Percentiles rank a stretch among this genome's conserved stretches.
Evolutionary conservation across 2,329 filamentous ascomycete species (phyloP).

Genomic region (Colletotrichum kahawae): DNA sequence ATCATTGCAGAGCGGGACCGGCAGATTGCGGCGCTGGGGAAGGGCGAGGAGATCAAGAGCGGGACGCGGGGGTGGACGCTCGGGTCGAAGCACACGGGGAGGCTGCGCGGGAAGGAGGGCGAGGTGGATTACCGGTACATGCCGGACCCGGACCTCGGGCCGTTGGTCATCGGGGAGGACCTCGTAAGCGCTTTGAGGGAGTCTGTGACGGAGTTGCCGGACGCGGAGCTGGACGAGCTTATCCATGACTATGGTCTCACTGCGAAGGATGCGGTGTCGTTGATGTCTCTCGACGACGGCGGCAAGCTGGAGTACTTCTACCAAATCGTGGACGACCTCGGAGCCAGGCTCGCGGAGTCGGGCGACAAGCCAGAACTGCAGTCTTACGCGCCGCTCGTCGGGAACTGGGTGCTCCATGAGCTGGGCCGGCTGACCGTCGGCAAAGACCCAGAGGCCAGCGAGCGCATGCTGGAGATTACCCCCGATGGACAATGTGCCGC

Average conservation of each 20-base stretch:
- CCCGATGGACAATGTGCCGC: slow-evolving; percentile 51
- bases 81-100: slow-evolving; percentile 79
- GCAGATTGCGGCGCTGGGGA: slow-evolving; percentile 81
- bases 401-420: slow-evolving; percentile 77
- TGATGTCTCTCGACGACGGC: slow-evolving; percentile 79
- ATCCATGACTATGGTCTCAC: slow-evolving; percentile 70
- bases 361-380: slow-evolving; percentile 29
- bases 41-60: slow-evolving; percentile 75
- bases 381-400: slow-evolving; percentile 51
- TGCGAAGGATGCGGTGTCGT: slow-evolving; percentile 80
- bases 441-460: slow-evolving; percentile 32
- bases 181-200: slow-evolving; percentile 68
- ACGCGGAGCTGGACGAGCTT: slow-evolving; percentile 69
- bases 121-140: slow-evolving; percentile 98
- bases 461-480: slow-evolving; percentile 39
- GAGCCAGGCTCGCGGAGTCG: slow-evolving; percentile 27
- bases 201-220: slow-evolving; percentile 74
- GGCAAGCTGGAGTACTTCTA: slow-evolving; percentile 84
- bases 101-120: slow-evolving; percentile 89
- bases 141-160: slow-evolving; percentile 90
- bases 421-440: slow-evolving; percentile 71
- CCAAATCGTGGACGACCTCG: slow-evolving; percentile 60
- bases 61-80: slow-evolving; percentile 95
- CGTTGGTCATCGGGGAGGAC: slow-evolving; percentile 75
- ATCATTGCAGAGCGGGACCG: slow-evolving; percentile 89